Evolutionary conservation across 371 early-diverging fungal species (phyloP).

Genomic region (Mycotypha africana): DNA sequence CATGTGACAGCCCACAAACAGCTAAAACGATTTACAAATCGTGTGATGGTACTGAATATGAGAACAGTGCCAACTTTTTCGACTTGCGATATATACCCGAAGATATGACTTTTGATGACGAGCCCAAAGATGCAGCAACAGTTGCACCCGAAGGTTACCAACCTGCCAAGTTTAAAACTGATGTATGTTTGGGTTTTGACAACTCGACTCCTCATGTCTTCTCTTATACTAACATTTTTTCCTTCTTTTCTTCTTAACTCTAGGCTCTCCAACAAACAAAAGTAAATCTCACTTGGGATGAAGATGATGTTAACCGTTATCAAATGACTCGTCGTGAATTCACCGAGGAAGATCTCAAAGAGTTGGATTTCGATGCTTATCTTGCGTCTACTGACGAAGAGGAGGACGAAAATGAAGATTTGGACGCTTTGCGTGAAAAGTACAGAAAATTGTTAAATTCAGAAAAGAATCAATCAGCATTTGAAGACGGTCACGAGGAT

Average conservation of each 20-base stretch:
- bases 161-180: slow-evolving; percentile 77
- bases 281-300: slow-evolving; percentile 96
- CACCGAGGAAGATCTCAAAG: slow-evolving; percentile 82
- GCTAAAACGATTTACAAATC: slow-evolving; percentile 77
- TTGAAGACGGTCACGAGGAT: slow-evolving; percentile 27
- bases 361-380: slow-evolving; percentile 88
- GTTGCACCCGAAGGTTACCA: slow-evolving; percentile 78
- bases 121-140: slow-evolving; percentile 61
- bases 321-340: slow-evolving; percentile 77
- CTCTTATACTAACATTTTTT: no score
- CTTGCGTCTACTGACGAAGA: slow-evolving; percentile 77
- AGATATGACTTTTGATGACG: slow-evolving; percentile 82
- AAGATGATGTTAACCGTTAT: slow-evolving; percentile 85
- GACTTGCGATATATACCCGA: slow-evolving; percentile 97
- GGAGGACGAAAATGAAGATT: slow-evolving; percentile 56
- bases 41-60: slow-evolving; percentile 95
- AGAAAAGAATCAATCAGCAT: slow-evolving; percentile 18
- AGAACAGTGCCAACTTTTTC: slow-evolving; percentile 89
- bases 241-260: background rate
- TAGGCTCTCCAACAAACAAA: slow-evolving; percentile 90
- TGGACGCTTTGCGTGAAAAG: slow-evolving; percentile 52
- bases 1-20: slow-evolving; percentile 84
- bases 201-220: no score
- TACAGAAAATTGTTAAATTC: slow-evolving; percentile 61
- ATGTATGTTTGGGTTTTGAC: slow-evolving; percentile 22